Evolutionary conservation across 1,284 basidiomycete genomes (phyloP).

Genomic region (Puccinia coronata): DNA sequence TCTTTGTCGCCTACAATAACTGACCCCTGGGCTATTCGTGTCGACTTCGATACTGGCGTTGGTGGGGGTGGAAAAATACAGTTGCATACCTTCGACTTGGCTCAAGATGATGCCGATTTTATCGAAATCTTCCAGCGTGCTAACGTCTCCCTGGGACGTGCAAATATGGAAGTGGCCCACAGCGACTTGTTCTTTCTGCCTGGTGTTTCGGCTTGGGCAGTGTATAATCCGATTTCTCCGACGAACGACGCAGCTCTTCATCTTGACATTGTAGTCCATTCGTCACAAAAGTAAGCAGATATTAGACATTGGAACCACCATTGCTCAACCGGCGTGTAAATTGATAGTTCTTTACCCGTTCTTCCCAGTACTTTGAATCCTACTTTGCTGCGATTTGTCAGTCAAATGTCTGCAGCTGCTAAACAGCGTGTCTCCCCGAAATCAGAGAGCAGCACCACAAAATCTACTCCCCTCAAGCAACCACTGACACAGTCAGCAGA

Average conservation of each 20-base stretch:
- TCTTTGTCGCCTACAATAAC: conserved; percentile 27
- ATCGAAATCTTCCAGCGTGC: conserved; percentile 37
- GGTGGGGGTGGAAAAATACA: conserved; percentile 35
- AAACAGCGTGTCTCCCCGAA: conserved; percentile 22
- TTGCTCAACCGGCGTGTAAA: background rate
- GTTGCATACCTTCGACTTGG: conserved; percentile 36
- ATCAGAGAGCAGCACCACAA: background rate
- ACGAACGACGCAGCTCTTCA: conserved; percentile 30
- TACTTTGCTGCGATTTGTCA: conserved; percentile 35
- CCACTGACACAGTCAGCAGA: background rate
- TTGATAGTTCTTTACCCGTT: background rate
- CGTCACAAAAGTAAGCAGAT: conserved; percentile 31
- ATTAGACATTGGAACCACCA: background rate
- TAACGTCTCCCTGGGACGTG: conserved; percentile 25
- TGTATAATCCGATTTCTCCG: conserved; percentile 25
- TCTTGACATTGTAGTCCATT: conserved; percentile 33
- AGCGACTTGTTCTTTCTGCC: conserved; percentile 37
- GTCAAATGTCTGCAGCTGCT: conserved; percentile 39
- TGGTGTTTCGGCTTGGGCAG: conserved; percentile 38
- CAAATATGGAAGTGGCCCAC: conserved; percentile 25
- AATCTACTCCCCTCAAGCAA: conserved; percentile 4
- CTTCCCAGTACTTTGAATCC: conserved; percentile 23
- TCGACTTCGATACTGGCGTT: conserved; percentile 34
- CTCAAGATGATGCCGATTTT: conserved; percentile 35
- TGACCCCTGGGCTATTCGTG: conserved; percentile 29